phyloP scores from a whole-genome alignment of 1,139 yeast genomes.

The Geotrichum citri-aurantii region DNA sequence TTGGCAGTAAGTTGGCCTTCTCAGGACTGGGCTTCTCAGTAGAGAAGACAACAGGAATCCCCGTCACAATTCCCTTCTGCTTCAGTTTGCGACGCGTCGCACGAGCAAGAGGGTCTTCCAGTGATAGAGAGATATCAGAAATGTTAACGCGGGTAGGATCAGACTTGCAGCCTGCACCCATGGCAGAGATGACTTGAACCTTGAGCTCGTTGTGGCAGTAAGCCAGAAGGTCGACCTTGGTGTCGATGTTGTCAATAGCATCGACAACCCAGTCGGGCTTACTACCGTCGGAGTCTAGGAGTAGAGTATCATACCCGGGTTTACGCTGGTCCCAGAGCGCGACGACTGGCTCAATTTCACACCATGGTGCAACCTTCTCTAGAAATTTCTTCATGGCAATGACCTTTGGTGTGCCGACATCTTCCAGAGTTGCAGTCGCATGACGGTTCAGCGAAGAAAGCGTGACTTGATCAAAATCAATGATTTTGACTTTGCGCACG shows the following conservation, averaged over 20 bases:
- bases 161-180: slow-evolving; percentile 94
- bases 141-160: slow-evolving; percentile 77
- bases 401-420: slow-evolving; percentile 89
- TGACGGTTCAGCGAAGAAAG: slow-evolving; percentile 87
- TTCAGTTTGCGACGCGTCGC: slow-evolving; percentile 78
- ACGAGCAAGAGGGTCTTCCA: slow-evolving; percentile 91
- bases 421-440: slow-evolving; percentile 80
- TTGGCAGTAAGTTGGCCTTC: slow-evolving; percentile 79
- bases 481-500: slow-evolving; percentile 64
- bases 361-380: slow-evolving; percentile 82
- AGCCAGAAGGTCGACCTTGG: slow-evolving; percentile 81
- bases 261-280: slow-evolving; percentile 58
- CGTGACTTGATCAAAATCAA: slow-evolving; percentile 95
- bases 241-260: slow-evolving; percentile 92
- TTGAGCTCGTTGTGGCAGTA: slow-evolving; percentile 56
- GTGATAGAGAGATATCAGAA: slow-evolving; percentile 72
- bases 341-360: slow-evolving; percentile 67
- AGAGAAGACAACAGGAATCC: slow-evolving; percentile 84
- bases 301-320: slow-evolving; percentile 36
- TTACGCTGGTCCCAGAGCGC: slow-evolving; percentile 62
- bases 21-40: slow-evolving; percentile 95
- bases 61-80: slow-evolving; percentile 64
- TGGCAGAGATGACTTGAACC: slow-evolving; percentile 65
- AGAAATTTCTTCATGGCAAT: slow-evolving; percentile 64
- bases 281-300: slow-evolving; percentile 48